A percentile compares a stretch with the other conserved stretches of the same genome.
Conservation (phyloP, 768 basidiomycete species). For the Rubroboletus pulcherrimus region DNA sequence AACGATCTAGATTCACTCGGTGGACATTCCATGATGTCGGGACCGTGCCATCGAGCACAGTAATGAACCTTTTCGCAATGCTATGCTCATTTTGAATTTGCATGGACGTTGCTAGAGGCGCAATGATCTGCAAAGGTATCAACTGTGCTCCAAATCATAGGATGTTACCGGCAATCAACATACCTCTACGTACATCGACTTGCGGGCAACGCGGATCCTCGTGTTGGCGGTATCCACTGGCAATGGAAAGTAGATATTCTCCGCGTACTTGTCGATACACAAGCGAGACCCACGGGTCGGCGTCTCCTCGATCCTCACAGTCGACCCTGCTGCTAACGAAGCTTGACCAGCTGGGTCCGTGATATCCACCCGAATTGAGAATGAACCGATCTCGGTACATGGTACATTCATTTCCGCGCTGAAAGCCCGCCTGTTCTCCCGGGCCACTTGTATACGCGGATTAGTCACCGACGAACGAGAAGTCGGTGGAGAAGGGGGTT, state of each 20-base stretch:
- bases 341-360: constrained; percentile 19
- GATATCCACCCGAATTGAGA: constrained; percentile 21
- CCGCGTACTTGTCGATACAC: constrained; percentile 14
- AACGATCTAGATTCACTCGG: constrained; percentile 33
- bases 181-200: constrained; percentile 48
- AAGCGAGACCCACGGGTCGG: constrained; percentile 1
- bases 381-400: constrained; percentile 13
- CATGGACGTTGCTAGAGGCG: constrained; percentile 15
- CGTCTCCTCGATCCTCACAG: constrained; percentile 16
- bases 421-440: constrained; percentile 15
- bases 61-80: constrained; percentile 28
- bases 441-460: neutral
- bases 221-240: constrained; percentile 37
- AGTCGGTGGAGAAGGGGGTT: constrained; percentile 12
- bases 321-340: constrained; percentile 14
- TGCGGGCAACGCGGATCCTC: constrained; percentile 49
- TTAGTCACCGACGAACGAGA: constrained; percentile 8
- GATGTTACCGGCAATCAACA: neutral
- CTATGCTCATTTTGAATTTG: constrained; percentile 13
- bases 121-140: constrained; percentile 17
- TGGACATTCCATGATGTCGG: constrained; percentile 37
- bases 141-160: neutral
- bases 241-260: constrained; percentile 39
- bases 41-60: constrained; percentile 12
- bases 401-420: constrained; percentile 16